A percentile compares a stretch with the other conserved stretches of the same genome.
Evolutionary conservation across 306 rosid species (phyloP).

Genomic region (Fagus crenata): DNA sequence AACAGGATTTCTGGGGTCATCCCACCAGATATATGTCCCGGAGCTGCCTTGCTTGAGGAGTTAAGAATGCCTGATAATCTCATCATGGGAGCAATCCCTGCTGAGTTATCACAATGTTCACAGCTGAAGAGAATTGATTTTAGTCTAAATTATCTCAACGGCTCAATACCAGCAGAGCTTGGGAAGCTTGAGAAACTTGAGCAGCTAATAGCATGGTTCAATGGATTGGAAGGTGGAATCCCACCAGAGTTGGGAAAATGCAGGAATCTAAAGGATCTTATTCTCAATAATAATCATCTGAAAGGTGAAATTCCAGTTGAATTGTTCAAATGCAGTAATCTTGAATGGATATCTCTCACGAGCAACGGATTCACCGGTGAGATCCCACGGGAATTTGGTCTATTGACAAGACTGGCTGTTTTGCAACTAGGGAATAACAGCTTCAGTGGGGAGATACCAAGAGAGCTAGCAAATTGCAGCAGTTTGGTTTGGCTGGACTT

Average conservation of each 20-base stretch:
- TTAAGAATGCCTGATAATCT: conserved; percentile 87
- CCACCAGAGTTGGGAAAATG: conserved; percentile 88
- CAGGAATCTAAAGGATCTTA: conserved; percentile 81
- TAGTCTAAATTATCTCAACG: conserved; percentile 79
- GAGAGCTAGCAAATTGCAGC: conserved; percentile 75
- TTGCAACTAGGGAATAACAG: conserved; percentile 94
- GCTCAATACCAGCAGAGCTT: conserved; percentile 89
- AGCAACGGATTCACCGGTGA: conserved; percentile 75
- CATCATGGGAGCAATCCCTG: conserved; percentile 68
- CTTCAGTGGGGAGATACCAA: conserved; percentile 81
- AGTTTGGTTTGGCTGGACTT: conserved; percentile 98
- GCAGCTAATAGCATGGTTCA: conserved; percentile 94
- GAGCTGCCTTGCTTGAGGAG: conserved; percentile 78
- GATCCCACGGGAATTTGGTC: conserved; percentile 71
- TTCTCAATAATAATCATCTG: conserved; percentile 73
- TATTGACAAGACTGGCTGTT: conserved; percentile 78
- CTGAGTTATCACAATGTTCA: conserved; percentile 65
- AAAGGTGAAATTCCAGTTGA: conserved; percentile 73
- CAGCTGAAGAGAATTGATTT: conserved; percentile 85
- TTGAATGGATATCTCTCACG: conserved; percentile 93
- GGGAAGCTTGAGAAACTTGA: conserved; percentile 77
- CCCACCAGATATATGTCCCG: conserved; percentile 80
- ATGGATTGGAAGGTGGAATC: conserved; percentile 76
- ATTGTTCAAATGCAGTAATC: conserved; percentile 78
- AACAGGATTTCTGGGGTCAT: conserved; percentile 70